Evolutionary conservation across 257 asterid species (phyloP).

Genomic region (Penstemon eatonii): DNA sequence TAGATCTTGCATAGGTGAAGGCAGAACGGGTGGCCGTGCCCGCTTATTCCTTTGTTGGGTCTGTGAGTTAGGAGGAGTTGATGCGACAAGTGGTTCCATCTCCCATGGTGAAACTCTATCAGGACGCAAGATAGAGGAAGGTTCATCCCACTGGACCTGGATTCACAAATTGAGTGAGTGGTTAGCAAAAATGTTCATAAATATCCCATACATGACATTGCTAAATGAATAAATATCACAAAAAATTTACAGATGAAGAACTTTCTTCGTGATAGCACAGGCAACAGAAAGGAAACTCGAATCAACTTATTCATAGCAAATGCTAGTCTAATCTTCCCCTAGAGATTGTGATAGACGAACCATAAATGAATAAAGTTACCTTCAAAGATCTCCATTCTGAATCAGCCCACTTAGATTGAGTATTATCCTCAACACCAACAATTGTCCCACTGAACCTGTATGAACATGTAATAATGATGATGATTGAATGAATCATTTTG

Average conservation of each 20-base stretch:
- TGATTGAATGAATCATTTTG: constrained; percentile 2
- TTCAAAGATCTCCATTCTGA: constrained; percentile 94
- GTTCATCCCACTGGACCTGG: constrained; percentile 99
- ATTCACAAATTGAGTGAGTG: constrained; percentile 20
- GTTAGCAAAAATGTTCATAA: constrained; percentile 1
- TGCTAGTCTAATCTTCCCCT: constrained; percentile 15
- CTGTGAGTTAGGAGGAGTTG: constrained; percentile 68
- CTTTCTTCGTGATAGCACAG: constrained; percentile 1
- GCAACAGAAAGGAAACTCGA: constrained; percentile 8
- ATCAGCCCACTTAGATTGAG: constrained; percentile 79
- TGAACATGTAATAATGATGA: constrained; percentile 26
- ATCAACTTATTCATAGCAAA: neutral
- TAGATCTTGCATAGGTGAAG: constrained; percentile 64
- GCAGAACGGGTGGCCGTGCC: constrained; percentile 59
- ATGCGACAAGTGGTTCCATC: constrained; percentile 73
- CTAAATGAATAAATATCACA: too few species aligned
- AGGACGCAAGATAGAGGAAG: constrained; percentile 82
- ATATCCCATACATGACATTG: neutral
- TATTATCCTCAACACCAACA: constrained; percentile 73
- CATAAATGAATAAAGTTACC: constrained; percentile 45
- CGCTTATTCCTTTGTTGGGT: constrained; percentile 89
- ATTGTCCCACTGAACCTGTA: constrained; percentile 95
- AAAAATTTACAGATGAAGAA: neutral
- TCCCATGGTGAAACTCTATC: constrained; percentile 95
- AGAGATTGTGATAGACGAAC: constrained; percentile 13